These are phyloP conservation scores for Stropharia rugosoannulata DNA, from an alignment of 768 basidiomycete genomes.

Conservation along the genomic window DNA sequence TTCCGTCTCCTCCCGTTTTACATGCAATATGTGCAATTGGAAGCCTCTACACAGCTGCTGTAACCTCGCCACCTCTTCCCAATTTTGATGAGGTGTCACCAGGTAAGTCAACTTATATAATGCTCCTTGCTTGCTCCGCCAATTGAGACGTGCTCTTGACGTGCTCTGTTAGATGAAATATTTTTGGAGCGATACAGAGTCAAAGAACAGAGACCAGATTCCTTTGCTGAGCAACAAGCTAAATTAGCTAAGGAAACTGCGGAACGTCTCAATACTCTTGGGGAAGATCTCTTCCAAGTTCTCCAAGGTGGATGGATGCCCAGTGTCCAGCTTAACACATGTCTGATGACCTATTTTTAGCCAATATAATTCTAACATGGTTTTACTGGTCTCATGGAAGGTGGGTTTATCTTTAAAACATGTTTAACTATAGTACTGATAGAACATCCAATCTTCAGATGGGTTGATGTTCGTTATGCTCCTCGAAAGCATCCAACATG, in stretches of 20 bases:
- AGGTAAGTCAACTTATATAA: constrained; percentile 27
- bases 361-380: constrained; percentile 63
- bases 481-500: neutral
- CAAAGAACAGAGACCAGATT: constrained; percentile 48
- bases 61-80: constrained; percentile 53
- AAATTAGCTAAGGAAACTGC: constrained; percentile 50
- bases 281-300: constrained; percentile 55
- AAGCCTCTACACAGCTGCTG: constrained; percentile 71
- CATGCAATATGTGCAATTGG: constrained; percentile 88
- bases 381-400: constrained; percentile 76
- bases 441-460: constrained; percentile 37
- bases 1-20: constrained; percentile 68
- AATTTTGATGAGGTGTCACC: constrained; percentile 47
- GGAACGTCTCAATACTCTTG: constrained; percentile 45
- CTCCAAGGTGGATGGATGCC: constrained; percentile 50
- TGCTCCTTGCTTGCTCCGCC: neutral
- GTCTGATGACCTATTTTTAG: constrained; percentile 30
- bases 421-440: neutral
- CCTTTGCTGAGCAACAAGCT: constrained; percentile 68
- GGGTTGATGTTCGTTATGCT: constrained; percentile 59
- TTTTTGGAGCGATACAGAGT: constrained; percentile 46
- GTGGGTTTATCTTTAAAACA: constrained; percentile 30
- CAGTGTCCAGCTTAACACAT: neutral
- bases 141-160: neutral
- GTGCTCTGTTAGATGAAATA: constrained; percentile 44